Percentiles rank a stretch among this genome's conserved stretches.
Conservation (phyloP, 352 stramenopile species). For the Phytophthora aleatoria region DNA sequence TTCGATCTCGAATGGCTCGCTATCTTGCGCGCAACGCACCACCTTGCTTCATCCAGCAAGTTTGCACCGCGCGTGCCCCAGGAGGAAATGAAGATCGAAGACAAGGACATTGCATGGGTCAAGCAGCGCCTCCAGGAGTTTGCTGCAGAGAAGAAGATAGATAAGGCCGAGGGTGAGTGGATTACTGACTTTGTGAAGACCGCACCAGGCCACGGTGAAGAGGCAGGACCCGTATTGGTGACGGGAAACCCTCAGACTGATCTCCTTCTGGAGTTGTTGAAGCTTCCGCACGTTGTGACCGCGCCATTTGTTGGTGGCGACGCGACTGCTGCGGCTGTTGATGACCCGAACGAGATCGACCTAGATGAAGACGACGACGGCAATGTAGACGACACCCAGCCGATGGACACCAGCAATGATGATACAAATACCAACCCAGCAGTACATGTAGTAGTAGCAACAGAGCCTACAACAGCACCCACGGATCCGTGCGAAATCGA, state of each 20-base stretch:
- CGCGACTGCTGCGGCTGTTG: conserved; percentile 16
- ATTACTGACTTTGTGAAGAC: conserved; percentile 84
- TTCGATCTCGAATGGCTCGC: conserved; percentile 96
- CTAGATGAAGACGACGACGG: conserved; percentile 54
- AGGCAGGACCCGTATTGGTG: conserved; percentile 31
- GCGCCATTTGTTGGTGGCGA: conserved; percentile 73
- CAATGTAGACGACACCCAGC: conserved; percentile 6
- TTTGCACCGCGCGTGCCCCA: conserved; percentile 71
- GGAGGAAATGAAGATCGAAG: conserved; percentile 77
- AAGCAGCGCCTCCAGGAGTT: conserved; percentile 53
- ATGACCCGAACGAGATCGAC: conserved; percentile 67
- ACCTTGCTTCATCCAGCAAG: conserved; percentile 74
- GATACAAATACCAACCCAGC: conserved; percentile 3
- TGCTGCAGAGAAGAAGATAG: conserved; percentile 52
- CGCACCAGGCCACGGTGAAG: conserved; percentile 61
- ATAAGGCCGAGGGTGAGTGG: conserved; percentile 65
- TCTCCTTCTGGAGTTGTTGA: conserved; percentile 90
- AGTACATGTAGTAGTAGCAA: background rate
- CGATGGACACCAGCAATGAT: conserved; percentile 21
- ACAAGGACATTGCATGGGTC: conserved; percentile 83
- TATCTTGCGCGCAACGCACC: conserved; percentile 92
- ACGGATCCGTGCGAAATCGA: conserved; percentile 44
- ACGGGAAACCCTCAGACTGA: conserved; percentile 97
- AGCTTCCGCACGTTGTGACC: conserved; percentile 94
- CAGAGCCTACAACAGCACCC: conserved; percentile 5